Percentiles rank a stretch among this genome's conserved stretches.
phyloP scores from a whole-genome alignment of 495 filamentous ascomycete genomes.

The Trichoderma orchidacearum region DNA sequence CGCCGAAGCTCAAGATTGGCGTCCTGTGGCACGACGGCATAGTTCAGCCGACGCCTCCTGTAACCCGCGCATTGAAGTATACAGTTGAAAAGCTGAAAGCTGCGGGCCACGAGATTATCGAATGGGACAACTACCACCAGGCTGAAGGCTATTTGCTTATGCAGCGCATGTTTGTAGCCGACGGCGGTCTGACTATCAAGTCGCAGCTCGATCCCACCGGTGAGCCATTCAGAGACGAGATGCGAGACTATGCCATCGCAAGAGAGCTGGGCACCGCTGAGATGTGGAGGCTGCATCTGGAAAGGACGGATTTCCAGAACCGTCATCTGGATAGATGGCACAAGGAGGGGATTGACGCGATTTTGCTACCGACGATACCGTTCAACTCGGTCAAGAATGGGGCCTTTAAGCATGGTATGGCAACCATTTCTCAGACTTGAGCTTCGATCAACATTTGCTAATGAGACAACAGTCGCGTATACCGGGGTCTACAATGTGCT shows the following conservation, averaged over 20 bases:
- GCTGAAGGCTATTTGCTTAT: slow-evolving; percentile 18
- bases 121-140: slow-evolving; percentile 29
- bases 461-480: slow-evolving; percentile 52
- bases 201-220: slow-evolving; percentile 25
- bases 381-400: slow-evolving; percentile 55
- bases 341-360: slow-evolving; percentile 52
- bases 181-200: slow-evolving; percentile 26
- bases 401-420: slow-evolving; percentile 65
- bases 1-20: slow-evolving; percentile 31
- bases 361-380: slow-evolving; percentile 55
- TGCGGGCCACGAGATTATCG: slow-evolving; percentile 22
- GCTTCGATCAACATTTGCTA: not conserved
- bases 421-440: not conserved
- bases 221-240: slow-evolving; percentile 20
- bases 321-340: slow-evolving; percentile 67
- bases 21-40: slow-evolving; percentile 37
- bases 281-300: slow-evolving; percentile 61
- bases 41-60: slow-evolving; percentile 40
- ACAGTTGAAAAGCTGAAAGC: slow-evolving; percentile 20
- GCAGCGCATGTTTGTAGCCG: slow-evolving; percentile 22
- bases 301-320: slow-evolving; percentile 58
- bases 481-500: slow-evolving; percentile 51
- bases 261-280: slow-evolving; percentile 40
- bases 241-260: not conserved
- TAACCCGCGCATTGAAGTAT: slow-evolving; percentile 23